Base-by-base conservation (phyloP, 73 alveolate species). In the Symbiodinium natans region DNA sequence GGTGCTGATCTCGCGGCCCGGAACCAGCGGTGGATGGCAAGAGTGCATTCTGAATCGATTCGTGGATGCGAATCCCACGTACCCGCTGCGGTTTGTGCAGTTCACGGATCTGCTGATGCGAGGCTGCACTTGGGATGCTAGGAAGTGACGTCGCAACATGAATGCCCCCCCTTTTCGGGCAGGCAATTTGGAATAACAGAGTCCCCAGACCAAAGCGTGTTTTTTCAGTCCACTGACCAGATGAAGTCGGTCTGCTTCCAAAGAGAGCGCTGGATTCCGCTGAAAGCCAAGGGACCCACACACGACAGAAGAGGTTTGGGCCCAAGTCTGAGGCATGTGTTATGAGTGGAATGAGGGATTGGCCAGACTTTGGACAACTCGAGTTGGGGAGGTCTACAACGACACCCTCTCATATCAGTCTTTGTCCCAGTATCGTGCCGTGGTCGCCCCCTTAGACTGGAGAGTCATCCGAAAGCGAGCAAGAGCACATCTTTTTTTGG, bases 1-100 rank as follows among this genome's bases (percentile, higher is more conserved):
- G 96, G 88, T 73, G 21, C 39, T 74, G 82, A 86, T 92, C 40
- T 92, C 98, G 8, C 87, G 88, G 27, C 98, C 98, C 21, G 98
- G 98, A n/a, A 92, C 98, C 52, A 92, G 98, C 68, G 98, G 98
- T 41, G 98, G 98, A 10, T 74, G 87, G 87, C 98, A 92, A 31
- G 98, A 92, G n/a, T 92, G 98, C 34, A 42, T 92, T 74, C 48
- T 92, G 41, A 74, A 68, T 41, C 87, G 98, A 11, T 92, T 92
- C 40, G 52, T 71, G 98, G 98, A 92, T 41, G 89, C 98, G 38
- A 92, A 92, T 43, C 98, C 98, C 3, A 48, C 29, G 39, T 92
- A 92, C 41, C 63, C 98, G 4, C 42, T 92, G 52, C 87, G 88
- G 71, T 92, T 92, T 29, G 46, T 92, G 59, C 98, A 92, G 40